A percentile compares a stretch with the other conserved stretches of the same genome.
Evolutionary conservation across 1,139 yeast genomes (phyloP).

Genomic region (Blastobotrys capitulatus): DNA sequence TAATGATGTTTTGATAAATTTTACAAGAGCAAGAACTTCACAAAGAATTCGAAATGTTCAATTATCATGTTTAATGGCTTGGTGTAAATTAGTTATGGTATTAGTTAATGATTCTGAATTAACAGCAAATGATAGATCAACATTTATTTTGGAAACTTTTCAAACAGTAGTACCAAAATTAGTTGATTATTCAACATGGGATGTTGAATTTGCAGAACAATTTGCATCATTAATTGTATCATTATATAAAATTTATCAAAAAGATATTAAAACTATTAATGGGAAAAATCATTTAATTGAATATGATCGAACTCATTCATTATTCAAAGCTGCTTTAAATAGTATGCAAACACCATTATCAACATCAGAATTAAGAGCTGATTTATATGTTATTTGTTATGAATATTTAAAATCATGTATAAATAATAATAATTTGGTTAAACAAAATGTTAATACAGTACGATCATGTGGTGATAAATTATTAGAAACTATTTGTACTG

Average conservation of each 20-base stretch:
- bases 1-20: slow-evolving; percentile 16
- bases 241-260: slow-evolving; percentile 57
- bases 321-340: slow-evolving; percentile 67
- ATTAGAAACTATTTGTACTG: slow-evolving; percentile 63
- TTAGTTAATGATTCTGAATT: slow-evolving; percentile 56
- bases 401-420: slow-evolving; percentile 44
- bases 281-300: slow-evolving; percentile 31
- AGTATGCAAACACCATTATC: slow-evolving; percentile 70
- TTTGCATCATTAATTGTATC: slow-evolving; percentile 70
- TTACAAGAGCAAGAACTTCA: slow-evolving; percentile 16
- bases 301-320: slow-evolving; percentile 52
- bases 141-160: slow-evolving; percentile 69
- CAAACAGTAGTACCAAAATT: slow-evolving; percentile 73
- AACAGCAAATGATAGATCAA: slow-evolving; percentile 40
- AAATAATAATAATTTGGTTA: slow-evolving; percentile 38
- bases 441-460: slow-evolving; percentile 48
- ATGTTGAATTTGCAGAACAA: slow-evolving; percentile 66
- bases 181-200: slow-evolving; percentile 63
- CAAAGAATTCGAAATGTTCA: slow-evolving; percentile 40
- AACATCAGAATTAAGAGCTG: slow-evolving; percentile 64
- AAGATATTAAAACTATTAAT: slow-evolving; percentile 35
- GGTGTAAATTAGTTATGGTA: slow-evolving; percentile 78
- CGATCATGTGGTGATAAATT: slow-evolving; percentile 57
- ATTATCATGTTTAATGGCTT: slow-evolving; percentile 61
- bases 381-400: slow-evolving; percentile 68